Base-by-base conservation (phyloP, 2,329 filamentous ascomycete species). In the Aspergillus fumigatiaffinis region DNA sequence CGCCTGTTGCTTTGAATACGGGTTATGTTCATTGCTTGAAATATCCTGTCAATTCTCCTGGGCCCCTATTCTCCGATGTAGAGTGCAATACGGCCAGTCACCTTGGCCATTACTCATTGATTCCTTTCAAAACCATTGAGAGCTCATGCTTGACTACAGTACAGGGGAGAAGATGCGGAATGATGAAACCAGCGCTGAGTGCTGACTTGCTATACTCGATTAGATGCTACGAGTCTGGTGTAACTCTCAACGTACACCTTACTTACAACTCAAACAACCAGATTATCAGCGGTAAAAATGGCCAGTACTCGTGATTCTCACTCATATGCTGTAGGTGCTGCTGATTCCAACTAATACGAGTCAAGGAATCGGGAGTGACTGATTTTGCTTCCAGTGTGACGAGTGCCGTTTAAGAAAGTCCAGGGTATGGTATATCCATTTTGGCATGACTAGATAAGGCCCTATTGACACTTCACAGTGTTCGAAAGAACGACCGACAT, bases 401-500 rank as follows among this genome's bases (percentile, higher is more conserved):
- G 73, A 75, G 65, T 75, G 73, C 56, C 71, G 73, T 53, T 64
- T 74, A 29, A 67, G 73, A 58, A 75, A 75, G 59, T 75, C 73
- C 51, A 75, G 68, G 67, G 73, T 75, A 61, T 62, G 65, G 54
- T 6, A 20, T 10, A 29, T 53, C 51, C 52, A 42, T 51, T 26
- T 17, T 25, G 9, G 17, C 35, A 12, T 23, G 20, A 25, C 21
- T 10, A 26, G 20, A 14, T 47, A 8, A 14, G 26, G 7, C n/a
- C 28, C 9, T 9, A 17, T 41, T 52, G 44, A 47, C 21, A 23
- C 51, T 4, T 52, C 26, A 12, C 41, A 77, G 75, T 77, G 75
- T 59, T 76, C 75, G 14, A 77, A 77, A 65, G 74, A 75, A 60
- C 71, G 68, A 52, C 75, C 75, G 35, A 63, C 64, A 50, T 77